These are phyloP conservation scores for Petrea volubilis DNA, from an alignment of 257 asterid genomes.

Conservation along the genomic window DNA sequence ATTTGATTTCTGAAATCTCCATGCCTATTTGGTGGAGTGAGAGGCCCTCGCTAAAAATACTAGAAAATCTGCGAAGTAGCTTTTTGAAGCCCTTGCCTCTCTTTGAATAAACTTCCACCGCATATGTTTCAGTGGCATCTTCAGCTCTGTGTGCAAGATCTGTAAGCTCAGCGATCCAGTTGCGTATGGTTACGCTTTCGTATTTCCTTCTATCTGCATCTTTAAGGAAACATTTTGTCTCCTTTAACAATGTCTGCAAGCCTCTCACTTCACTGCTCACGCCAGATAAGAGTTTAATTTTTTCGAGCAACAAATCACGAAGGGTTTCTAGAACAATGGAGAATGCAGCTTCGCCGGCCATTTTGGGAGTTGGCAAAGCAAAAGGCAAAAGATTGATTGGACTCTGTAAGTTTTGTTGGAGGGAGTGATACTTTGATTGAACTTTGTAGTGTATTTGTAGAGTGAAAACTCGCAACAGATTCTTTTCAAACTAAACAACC, in stretches of 20 bases:
- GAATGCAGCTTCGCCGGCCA: background rate
- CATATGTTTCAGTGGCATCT: too few species aligned
- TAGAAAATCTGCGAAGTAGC: background rate
- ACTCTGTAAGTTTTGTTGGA: too few species aligned
- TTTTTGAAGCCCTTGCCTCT: background rate
- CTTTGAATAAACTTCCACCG: too few species aligned
- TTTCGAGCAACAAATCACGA: slow-evolving; percentile 6
- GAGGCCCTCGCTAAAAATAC: background rate
- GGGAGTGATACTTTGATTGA: too few species aligned
- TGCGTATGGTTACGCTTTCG: background rate
- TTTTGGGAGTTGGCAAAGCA: background rate
- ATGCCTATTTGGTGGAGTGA: background rate
- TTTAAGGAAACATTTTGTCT: background rate
- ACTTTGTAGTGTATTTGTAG: too few species aligned
- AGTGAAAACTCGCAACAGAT: too few species aligned
- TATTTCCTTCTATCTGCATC: too few species aligned
- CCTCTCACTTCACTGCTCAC: slow-evolving; percentile 12
- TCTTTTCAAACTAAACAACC: too few species aligned
- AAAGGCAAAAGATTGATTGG: too few species aligned
- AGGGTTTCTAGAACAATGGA: slow-evolving; percentile 9
- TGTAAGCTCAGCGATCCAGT: slow-evolving; percentile 12
- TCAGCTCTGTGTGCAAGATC: slow-evolving; percentile 13
- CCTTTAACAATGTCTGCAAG: background rate
- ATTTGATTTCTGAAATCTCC: background rate
- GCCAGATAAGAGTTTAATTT: slow-evolving; percentile 13